Base-by-base conservation (phyloP, 1,139 yeast species). In the Chernovozyma aurita region DNA sequence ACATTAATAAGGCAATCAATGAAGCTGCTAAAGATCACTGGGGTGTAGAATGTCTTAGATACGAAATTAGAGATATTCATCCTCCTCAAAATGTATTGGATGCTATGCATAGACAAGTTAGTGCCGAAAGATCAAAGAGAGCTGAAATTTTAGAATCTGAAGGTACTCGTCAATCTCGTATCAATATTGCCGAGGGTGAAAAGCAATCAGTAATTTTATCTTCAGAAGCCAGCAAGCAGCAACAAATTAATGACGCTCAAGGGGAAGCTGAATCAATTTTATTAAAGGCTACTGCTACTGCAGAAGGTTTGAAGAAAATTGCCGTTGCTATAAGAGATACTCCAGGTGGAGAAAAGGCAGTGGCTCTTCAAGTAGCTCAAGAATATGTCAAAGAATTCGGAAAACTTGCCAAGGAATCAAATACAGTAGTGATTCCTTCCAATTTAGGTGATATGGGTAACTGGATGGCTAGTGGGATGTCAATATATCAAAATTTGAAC, bases 21-120 rank as follows among this genome's bases (percentile, higher is more conserved):
- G 94, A 84, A 48, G 95, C 95, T 4, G 86, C 95, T 11, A 68
- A 66, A 38, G 88, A 78, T 34, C 65, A 65, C 42, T 86, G 95
- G 95, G 95, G 95, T 37, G 83, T 86, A 38, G 75, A 77, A 50
- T 86, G 95, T 54, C 68, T 86, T 46, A 75, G 95, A 53, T 85
- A 86, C 56, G 95, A 86, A 58, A 85, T 86, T 59, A 74, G 90
- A 52, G 95, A 86, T 54, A 85, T 86, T 40, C 90, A 85, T 52
- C 95, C 95, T 4, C 95, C 95, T 1, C 73, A 73, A 30, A 83
- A 84, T 48, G 95, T 85, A n/a, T 73, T 85, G 49, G 92, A 83
- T 49, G 94, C 95, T 28, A 85, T 85, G 95, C 95, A 85, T 59
- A 76, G 92, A 53, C 95, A 85, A 61, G 95, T 86, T 9, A 75